phyloP scores from a whole-genome alignment of 352 stramenopile genomes.

The Nothophytophthora sp. region DNA sequence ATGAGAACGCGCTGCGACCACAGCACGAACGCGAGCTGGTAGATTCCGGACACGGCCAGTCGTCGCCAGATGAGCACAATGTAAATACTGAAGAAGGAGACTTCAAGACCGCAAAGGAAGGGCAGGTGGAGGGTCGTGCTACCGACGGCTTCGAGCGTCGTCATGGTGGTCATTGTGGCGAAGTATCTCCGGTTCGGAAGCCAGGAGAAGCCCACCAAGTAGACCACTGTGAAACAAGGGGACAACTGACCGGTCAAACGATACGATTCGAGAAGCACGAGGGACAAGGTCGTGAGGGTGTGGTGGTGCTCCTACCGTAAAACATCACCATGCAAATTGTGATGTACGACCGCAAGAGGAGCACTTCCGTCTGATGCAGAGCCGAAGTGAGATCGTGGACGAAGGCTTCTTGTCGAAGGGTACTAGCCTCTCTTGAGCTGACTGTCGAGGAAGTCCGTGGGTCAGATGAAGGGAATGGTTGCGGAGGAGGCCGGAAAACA shows the following conservation, averaged over 20 bases:
- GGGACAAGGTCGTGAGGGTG: not conserved
- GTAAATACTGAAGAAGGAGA: constrained; percentile 17
- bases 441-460: too few species aligned
- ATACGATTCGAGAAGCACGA: constrained; percentile 19
- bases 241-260: not conserved
- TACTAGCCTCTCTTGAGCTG: not conserved
- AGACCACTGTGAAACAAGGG: constrained; percentile 9
- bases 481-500: too few species aligned
- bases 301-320: constrained; percentile 14
- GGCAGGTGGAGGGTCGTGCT: constrained; percentile 9
- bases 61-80: constrained; percentile 9
- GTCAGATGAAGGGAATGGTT: too few species aligned
- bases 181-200: constrained; percentile 26
- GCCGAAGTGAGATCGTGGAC: constrained; percentile 8
- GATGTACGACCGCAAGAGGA: constrained; percentile 28
- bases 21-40: constrained; percentile 30
- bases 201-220: constrained; percentile 19
- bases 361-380: constrained; percentile 28
- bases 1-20: constrained; percentile 26
- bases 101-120: constrained; percentile 12
- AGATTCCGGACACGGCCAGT: constrained; percentile 5
- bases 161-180: constrained; percentile 20
- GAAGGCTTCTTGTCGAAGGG: constrained; percentile 9
- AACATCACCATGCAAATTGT: constrained; percentile 20
- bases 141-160: constrained; percentile 6